A percentile compares a stretch with the other conserved stretches of the same genome.
Conservation (phyloP, 1,284 basidiomycete genomes). For the Ustilago sp. region DNA sequence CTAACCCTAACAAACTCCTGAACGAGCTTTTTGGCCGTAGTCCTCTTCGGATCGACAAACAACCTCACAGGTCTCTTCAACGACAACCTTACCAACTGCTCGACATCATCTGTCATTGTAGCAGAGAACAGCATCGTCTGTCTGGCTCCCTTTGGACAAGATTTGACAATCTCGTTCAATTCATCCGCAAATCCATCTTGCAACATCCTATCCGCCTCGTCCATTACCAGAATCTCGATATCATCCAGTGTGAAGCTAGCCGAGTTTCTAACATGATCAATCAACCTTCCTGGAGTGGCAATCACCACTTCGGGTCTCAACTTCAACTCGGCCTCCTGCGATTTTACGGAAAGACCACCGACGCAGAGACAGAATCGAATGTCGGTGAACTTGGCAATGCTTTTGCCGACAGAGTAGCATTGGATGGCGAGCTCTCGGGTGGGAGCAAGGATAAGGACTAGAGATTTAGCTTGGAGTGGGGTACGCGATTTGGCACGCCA, state of each 20-base stretch:
- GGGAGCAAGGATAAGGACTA: constrained; percentile 91
- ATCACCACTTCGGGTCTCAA: constrained; percentile 98
- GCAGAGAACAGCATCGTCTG: constrained; percentile 89
- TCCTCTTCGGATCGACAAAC: constrained; percentile 93
- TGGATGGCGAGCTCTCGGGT: constrained; percentile 98
- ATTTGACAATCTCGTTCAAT: constrained; percentile 92
- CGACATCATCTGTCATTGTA: constrained; percentile 97
- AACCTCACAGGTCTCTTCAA: constrained; percentile 81
- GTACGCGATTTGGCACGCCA: constrained; percentile 85
- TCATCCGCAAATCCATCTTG: constrained; percentile 97
- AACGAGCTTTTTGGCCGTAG: constrained; percentile 85
- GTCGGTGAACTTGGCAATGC: constrained; percentile 89
- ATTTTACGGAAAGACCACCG: constrained; percentile 90
- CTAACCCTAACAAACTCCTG: constrained; percentile 81
- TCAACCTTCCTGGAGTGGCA: constrained; percentile 95
- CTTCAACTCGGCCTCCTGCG: constrained; percentile 94
- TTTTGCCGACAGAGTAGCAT: constrained; percentile 91
- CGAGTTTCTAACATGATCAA: constrained; percentile 96
- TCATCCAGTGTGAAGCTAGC: constrained; percentile 92
- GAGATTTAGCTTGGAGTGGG: constrained; percentile 92
- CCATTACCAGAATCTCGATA: constrained; percentile 98
- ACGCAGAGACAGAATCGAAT: constrained; percentile 96
- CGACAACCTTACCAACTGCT: constrained; percentile 92
- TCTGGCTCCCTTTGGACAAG: constrained; percentile 76
- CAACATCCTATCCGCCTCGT: constrained; percentile 99